Evolutionary conservation across 1,284 basidiomycete species (phyloP).

Genomic region (Ustilago hordei): DNA sequence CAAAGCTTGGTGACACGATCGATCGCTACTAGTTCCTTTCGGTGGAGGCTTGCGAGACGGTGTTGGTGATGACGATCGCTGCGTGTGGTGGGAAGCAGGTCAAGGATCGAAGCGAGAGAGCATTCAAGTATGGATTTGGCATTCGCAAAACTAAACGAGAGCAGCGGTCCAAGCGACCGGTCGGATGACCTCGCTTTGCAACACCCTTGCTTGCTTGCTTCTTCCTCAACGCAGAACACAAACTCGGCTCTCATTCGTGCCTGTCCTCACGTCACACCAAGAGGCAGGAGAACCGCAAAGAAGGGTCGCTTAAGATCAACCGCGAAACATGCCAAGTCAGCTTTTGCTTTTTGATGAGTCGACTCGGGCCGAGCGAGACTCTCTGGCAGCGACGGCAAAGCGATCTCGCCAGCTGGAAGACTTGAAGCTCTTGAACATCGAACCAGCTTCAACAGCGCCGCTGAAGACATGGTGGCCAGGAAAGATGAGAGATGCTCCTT

Average conservation of each 20-base stretch:
- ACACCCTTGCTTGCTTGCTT: slow-evolving; percentile 5
- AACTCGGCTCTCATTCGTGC: not conserved
- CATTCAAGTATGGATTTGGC: too few relatives aligned
- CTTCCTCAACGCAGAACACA: not conserved
- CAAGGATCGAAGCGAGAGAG: too few relatives aligned
- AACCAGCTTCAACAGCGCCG: too few relatives aligned
- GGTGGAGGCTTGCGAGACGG: too few relatives aligned
- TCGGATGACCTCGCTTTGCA: slow-evolving; percentile 36
- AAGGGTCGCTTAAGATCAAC: not conserved
- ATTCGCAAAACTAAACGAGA: not conserved
- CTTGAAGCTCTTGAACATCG: too few relatives aligned
- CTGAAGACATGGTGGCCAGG: too few relatives aligned
- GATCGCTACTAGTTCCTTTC: too few relatives aligned
- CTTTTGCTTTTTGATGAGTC: not conserved
- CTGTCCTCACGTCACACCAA: slow-evolving; percentile 1
- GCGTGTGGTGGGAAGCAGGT: too few relatives aligned
- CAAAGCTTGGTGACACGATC: too few relatives aligned
- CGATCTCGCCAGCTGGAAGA: too few relatives aligned
- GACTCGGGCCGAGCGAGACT: slow-evolving; percentile 1
- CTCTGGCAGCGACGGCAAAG: too few relatives aligned
- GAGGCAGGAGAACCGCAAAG: not conserved
- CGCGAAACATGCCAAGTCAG: slow-evolving; percentile 12
- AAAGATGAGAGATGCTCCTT: not conserved
- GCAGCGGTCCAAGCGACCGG: not conserved
- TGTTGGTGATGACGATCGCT: too few relatives aligned